phyloP scores from a whole-genome alignment of 2,329 filamentous ascomycete genomes.

The Aspergillus niger region DNA sequence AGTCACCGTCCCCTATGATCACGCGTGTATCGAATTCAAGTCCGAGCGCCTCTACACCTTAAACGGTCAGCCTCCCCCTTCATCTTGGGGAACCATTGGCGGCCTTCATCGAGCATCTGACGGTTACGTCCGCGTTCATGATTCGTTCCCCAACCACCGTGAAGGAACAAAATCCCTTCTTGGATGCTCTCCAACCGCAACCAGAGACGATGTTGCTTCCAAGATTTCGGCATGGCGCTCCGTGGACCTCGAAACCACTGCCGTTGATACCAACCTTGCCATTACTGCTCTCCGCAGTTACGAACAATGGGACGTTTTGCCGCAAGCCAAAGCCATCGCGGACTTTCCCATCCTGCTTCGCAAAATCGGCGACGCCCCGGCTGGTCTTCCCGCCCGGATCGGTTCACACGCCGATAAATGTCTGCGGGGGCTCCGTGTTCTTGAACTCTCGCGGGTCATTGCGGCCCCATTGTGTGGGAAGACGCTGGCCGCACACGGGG shows the following conservation, averaged over 20 bases:
- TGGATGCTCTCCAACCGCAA: constrained; percentile 36
- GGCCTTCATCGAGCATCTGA: constrained; percentile 56
- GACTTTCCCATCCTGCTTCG: constrained; percentile 52
- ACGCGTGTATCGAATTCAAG: constrained; percentile 56
- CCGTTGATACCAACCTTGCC: constrained; percentile 44
- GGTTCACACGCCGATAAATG: constrained; percentile 30
- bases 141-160: constrained; percentile 56
- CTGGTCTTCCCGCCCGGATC: constrained; percentile 15
- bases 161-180: constrained; percentile 49
- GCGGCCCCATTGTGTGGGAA: constrained; percentile 42
- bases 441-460: constrained; percentile 44
- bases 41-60: constrained; percentile 55
- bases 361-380: constrained; percentile 31
- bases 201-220: constrained; percentile 42
- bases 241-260: constrained; percentile 53
- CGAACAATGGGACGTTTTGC: constrained; percentile 54
- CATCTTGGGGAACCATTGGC: constrained; percentile 49
- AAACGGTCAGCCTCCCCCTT: constrained; percentile 34
- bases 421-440: constrained; percentile 44
- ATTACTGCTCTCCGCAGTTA: constrained; percentile 55
- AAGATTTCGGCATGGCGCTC: constrained; percentile 46
- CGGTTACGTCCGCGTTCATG: constrained; percentile 59
- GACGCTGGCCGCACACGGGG: constrained; percentile 43
- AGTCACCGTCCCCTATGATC: constrained; percentile 48
- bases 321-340: constrained; percentile 49